These are phyloP conservation scores for Diversispora eburnea DNA, from an alignment of 192 early-diverging fungal genomes.

Conservation along the genomic window DNA sequence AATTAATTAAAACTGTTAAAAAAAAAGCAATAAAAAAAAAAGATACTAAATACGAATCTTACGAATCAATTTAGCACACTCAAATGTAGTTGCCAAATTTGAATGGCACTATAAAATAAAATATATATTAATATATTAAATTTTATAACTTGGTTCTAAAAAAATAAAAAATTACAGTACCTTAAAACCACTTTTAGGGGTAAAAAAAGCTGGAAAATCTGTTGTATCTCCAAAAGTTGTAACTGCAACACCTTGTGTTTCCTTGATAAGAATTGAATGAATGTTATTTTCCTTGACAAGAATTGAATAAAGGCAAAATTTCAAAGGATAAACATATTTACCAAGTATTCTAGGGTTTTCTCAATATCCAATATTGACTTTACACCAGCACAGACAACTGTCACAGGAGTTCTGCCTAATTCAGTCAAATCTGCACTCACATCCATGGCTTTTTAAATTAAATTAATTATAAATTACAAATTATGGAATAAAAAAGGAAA, in stretches of 20 bases:
- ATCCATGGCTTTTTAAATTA: slow-evolving; percentile 62
- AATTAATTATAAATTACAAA: not conserved
- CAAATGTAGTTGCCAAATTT: slow-evolving; percentile 46
- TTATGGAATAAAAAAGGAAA: not conserved
- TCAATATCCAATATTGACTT: slow-evolving; percentile 95
- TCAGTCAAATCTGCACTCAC: slow-evolving; percentile 91
- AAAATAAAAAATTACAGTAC: slow-evolving; percentile 29
- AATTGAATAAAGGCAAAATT: not conserved
- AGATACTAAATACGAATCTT: slow-evolving; percentile 12
- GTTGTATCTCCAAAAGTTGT: slow-evolving; percentile 62
- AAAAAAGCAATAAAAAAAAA: too few species aligned
- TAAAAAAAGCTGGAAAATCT: slow-evolving; percentile 93
- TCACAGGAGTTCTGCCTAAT: slow-evolving; percentile 83
- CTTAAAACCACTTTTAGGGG: slow-evolving; percentile 65
- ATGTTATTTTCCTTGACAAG: not conserved
- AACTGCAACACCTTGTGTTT: slow-evolving; percentile 92
- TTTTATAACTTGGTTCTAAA: not conserved
- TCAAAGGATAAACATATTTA: slow-evolving; percentile 2
- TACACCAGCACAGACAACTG: slow-evolving; percentile 94
- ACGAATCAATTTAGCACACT: slow-evolving; percentile 57
- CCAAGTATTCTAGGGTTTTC: slow-evolving; percentile 85
- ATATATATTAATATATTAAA: not conserved
- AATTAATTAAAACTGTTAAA: not conserved
- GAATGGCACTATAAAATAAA: slow-evolving; percentile 44
- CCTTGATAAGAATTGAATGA: slow-evolving; percentile 35